Base-by-base conservation (phyloP, 2,329 filamentous ascomycete species). In the Curvularia hawaiiensis region DNA sequence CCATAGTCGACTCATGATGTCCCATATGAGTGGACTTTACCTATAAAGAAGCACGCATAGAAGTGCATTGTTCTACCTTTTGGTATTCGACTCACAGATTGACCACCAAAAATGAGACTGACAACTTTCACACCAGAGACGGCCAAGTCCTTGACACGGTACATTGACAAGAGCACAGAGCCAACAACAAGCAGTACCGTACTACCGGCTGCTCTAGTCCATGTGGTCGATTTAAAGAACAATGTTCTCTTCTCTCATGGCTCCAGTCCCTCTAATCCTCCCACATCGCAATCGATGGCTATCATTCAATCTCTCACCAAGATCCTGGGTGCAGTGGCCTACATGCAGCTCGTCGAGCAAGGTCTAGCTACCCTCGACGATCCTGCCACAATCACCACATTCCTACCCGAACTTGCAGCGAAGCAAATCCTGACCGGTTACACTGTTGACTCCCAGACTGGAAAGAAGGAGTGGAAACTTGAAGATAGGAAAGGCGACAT, bases 301-400 rank as follows among this genome's bases (percentile, higher is more conserved):
- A 51, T 60, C 10, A 48, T 67, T 14, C 61, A 67, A 40, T 72
- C 69, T 10, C 45, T 64, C 33, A 68, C 56, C 50, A 72, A 72
- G 41, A 57, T 69, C 54, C 52, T 70, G 44, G 67, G 65, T 35
- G 59, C 66, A 39, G 61, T 70, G 38, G 63, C 63, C 16, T 65
- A 67, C 55, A 59, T 71, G 53, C 68, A 67, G 40, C 66, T 70
- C 40, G 64, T 70, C 8, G 66, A 68, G 12, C 56, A 41, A 4
- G 52, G 56, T 11, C 46, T 66, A 24, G 49, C 59, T 5, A 56
- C 58, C 5, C 63, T 70, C 3, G 66, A 71, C 50, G 60, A 66
- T 22, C 26, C 62, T 4, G 10, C 50, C 11, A 38, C 64, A 40
- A 66, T 70, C 52, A 18, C 31, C 12, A 55, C 35, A 4, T 35